A percentile compares a stretch with the other conserved stretches of the same genome.
phyloP scores from a whole-genome alignment of 768 basidiomycete species.

The Butyriboletus loyo region DNA sequence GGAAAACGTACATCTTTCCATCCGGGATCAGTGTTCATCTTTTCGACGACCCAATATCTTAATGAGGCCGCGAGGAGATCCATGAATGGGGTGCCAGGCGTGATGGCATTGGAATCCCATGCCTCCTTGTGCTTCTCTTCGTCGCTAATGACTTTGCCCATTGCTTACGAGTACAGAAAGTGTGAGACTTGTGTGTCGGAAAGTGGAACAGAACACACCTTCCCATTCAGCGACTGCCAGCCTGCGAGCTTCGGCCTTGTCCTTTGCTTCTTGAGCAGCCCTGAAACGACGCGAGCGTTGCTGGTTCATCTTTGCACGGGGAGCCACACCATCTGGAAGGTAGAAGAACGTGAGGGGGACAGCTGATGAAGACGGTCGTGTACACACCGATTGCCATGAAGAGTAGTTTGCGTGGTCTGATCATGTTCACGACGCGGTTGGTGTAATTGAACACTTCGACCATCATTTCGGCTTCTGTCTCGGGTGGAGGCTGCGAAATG shows the following conservation, averaged over 20 bases:
- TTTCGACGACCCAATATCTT: constrained; percentile 94
- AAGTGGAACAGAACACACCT: constrained; percentile 42
- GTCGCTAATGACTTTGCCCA: constrained; percentile 84
- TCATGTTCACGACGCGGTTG: constrained; percentile 95
- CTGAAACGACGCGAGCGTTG: constrained; percentile 97
- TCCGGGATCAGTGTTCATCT: constrained; percentile 92
- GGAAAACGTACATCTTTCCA: constrained; percentile 76
- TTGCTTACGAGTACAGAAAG: constrained; percentile 49
- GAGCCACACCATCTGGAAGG: constrained; percentile 85
- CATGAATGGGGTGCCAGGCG: constrained; percentile 99
- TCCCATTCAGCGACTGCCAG: constrained; percentile 85
- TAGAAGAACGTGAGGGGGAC: constrained; percentile 1
- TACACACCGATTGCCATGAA: constrained; percentile 96
- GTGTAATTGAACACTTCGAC: constrained; percentile 95
- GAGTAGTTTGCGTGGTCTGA: constrained; percentile 88
- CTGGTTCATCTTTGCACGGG: constrained; percentile 99
- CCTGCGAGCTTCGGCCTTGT: constrained; percentile 84
- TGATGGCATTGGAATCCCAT: constrained; percentile 99
- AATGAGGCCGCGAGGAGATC: constrained; percentile 81
- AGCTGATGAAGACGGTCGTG: not conserved
- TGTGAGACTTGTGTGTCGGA: not conserved
- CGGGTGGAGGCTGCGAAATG: constrained; percentile 74
- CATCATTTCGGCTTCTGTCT: constrained; percentile 99
- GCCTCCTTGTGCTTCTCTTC: constrained; percentile 80
- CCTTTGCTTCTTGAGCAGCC: constrained; percentile 89